Evolutionary conservation across 192 early-diverging fungal genomes (phyloP), one percentile per base, ranked within the genome.

Genomic region (Podila verticillata): DNA sequence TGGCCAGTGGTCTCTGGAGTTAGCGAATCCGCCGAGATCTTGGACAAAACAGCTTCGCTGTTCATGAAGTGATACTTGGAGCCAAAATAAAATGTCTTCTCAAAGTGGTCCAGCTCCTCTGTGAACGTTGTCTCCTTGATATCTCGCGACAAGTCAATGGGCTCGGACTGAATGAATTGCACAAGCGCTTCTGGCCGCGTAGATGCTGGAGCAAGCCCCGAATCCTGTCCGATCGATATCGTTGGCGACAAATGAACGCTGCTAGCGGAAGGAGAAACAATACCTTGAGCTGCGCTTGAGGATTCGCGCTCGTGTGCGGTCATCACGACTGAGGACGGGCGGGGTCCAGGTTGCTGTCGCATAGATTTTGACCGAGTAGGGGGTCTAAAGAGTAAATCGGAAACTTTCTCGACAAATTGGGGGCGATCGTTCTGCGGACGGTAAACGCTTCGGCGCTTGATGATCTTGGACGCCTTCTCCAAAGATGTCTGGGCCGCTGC

Each of bases 81-180:
- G 35, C 82, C 72, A 74, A 90, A 90, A 10, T 65, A 66, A 48
- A 84, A 64, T 0, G 86, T 81, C 22, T 84, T 77, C 62, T 90
- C 89, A 81, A 86, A 88, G 58, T 87, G 81, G 10, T 65, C 59
- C 4, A 90, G 65, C n/a, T 85, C 77, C 39, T 90, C 87, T 3
- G 69, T 86, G 71, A 90, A 90, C 22, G 68, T 59, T 13, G 78
- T 61, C 10, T 86, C 83, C 2, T 66, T 44, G 9, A 87, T 63
- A n/a, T 83, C 75, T 22, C 69, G 63, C 2, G 86, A 73, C 8
- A 90, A 63, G 6, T 84, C 82, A 32, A 90, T 87, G 1, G 86
- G 87, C 17, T 88, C 84, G 2, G 84, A 80, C 26, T 88, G 84
- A 1, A 90, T 61, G 17, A 82, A 62, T 36, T 74, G 60, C 2